Conservation (phyloP, 768 basidiomycete species). For the Nidularia sp. region DNA sequence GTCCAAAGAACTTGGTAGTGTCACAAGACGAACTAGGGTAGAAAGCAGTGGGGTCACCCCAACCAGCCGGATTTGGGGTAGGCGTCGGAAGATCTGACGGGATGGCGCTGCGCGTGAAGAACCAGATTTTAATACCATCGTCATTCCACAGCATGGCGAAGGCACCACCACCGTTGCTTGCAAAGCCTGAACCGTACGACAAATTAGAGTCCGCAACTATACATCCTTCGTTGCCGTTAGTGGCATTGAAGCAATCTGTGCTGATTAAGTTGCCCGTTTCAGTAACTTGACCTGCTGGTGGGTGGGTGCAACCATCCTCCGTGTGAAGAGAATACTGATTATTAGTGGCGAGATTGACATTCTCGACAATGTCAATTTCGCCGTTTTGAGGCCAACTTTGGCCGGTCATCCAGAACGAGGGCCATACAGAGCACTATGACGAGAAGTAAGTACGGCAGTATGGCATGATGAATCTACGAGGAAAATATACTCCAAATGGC, state of each 20-base stretch:
- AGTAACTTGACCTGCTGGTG: slow-evolving; percentile 13
- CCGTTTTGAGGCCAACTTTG: slow-evolving; percentile 46
- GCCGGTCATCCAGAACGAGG: slow-evolving; percentile 50
- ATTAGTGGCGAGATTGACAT: slow-evolving; percentile 51
- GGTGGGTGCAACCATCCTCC: slow-evolving; percentile 33
- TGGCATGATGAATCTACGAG: slow-evolving; percentile 62
- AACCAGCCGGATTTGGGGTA: slow-evolving; percentile 40
- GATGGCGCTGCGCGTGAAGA: slow-evolving; percentile 46
- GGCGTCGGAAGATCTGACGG: slow-evolving; percentile 45
- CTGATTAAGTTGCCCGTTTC: slow-evolving; percentile 21
- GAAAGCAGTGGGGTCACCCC: slow-evolving; percentile 50
- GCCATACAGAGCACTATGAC: slow-evolving; percentile 50
- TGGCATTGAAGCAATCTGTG: slow-evolving; percentile 35
- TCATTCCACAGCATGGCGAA: slow-evolving; percentile 53
- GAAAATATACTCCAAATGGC: slow-evolving; percentile 78
- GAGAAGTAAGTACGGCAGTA: too few species aligned
- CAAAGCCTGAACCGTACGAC: slow-evolving; percentile 45
- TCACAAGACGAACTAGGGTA: slow-evolving; percentile 48
- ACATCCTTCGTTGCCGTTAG: slow-evolving; percentile 42
- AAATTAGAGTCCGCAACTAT: slow-evolving; percentile 34
- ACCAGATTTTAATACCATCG: slow-evolving; percentile 52
- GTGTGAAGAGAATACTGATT: slow-evolving; percentile 73
- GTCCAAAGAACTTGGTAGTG: neutral
- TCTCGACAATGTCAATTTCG: slow-evolving; percentile 78
- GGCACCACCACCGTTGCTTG: slow-evolving; percentile 42